A percentile compares a stretch with the other conserved stretches of the same genome.
phyloP scores from a whole-genome alignment of 2,329 filamentous ascomycete genomes.

The Calonectria naviculata region DNA sequence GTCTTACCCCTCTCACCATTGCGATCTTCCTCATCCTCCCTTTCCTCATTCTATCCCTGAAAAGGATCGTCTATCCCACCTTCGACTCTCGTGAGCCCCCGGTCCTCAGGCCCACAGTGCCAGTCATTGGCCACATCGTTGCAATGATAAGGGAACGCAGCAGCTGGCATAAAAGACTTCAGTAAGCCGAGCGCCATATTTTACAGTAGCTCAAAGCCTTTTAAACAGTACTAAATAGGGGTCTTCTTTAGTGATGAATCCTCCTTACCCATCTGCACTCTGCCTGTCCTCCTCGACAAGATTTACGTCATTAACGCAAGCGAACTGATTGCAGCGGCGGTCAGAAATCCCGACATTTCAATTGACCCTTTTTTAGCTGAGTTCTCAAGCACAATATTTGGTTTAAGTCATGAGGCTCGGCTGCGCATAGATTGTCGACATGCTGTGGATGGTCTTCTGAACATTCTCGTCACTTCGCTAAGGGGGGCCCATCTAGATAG shows the following conservation, averaged over 20 bases:
- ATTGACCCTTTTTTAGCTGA: slow-evolving; percentile 54
- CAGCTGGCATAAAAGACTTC: slow-evolving; percentile 19
- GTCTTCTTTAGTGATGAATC: slow-evolving; percentile 24
- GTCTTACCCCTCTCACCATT: neutral
- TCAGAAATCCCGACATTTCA: slow-evolving; percentile 52
- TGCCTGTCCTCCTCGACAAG: slow-evolving; percentile 54
- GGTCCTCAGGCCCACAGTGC: slow-evolving; percentile 19
- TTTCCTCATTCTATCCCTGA: neutral
- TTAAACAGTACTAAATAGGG: neutral
- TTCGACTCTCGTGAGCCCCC: slow-evolving; percentile 27
- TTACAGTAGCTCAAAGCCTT: no score
- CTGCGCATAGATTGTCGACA: neutral
- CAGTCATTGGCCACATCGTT: slow-evolving; percentile 31
- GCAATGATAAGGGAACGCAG: slow-evolving; percentile 23
- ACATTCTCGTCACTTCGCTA: slow-evolving; percentile 19
- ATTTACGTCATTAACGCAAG: slow-evolving; percentile 57
- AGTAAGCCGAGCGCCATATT: neutral
- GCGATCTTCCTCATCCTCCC: neutral
- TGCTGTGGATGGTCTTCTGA: neutral
- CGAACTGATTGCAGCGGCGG: slow-evolving; percentile 48
- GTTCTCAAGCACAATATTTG: slow-evolving; percentile 31
- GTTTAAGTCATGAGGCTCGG: slow-evolving; percentile 5
- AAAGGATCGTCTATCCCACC: neutral
- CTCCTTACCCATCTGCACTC: slow-evolving; percentile 50
- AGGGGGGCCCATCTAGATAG: slow-evolving; percentile 23